A percentile compares a stretch with the other conserved stretches of the same genome.
These are phyloP conservation scores for Boletus vermiculosoides DNA, from an alignment of 768 basidiomycete genomes.

Conservation along the genomic window DNA sequence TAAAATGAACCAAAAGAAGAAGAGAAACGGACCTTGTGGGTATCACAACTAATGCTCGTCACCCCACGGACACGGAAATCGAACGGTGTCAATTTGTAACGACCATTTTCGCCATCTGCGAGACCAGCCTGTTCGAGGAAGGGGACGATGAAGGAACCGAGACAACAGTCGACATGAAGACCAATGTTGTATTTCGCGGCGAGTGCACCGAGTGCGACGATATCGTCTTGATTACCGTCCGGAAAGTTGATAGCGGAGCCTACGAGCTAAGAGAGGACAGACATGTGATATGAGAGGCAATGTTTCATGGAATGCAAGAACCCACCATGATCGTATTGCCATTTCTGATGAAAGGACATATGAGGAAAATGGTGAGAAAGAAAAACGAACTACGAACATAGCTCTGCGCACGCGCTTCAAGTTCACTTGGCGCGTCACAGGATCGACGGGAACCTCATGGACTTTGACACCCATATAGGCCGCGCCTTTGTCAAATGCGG, in stretches of 20 bases:
- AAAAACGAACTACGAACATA: constrained; percentile 56
- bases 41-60: constrained; percentile 93
- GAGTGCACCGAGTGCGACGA: constrained; percentile 70
- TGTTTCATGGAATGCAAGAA: neutral
- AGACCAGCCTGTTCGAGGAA: constrained; percentile 83
- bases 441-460: constrained; percentile 81
- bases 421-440: constrained; percentile 72
- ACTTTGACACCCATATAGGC: constrained; percentile 89
- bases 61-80: constrained; percentile 92
- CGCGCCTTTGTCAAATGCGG: constrained; percentile 93
- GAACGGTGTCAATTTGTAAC: constrained; percentile 64
- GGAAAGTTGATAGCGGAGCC: constrained; percentile 87
- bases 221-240: constrained; percentile 85
- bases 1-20: neutral
- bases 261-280: constrained; percentile 53
- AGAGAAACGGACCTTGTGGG: constrained; percentile 68
- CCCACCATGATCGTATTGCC: constrained; percentile 82
- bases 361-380: no score
- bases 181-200: constrained; percentile 77
- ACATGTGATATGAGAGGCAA: neutral
- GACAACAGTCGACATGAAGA: constrained; percentile 92
- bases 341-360: constrained; percentile 49
- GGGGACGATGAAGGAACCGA: constrained; percentile 92
- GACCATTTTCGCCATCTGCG: constrained; percentile 52
- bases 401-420: constrained; percentile 77